These are phyloP conservation scores for Gossypium gossypioides DNA, from an alignment of 441 rosid genomes.

Conservation along the genomic window DNA sequence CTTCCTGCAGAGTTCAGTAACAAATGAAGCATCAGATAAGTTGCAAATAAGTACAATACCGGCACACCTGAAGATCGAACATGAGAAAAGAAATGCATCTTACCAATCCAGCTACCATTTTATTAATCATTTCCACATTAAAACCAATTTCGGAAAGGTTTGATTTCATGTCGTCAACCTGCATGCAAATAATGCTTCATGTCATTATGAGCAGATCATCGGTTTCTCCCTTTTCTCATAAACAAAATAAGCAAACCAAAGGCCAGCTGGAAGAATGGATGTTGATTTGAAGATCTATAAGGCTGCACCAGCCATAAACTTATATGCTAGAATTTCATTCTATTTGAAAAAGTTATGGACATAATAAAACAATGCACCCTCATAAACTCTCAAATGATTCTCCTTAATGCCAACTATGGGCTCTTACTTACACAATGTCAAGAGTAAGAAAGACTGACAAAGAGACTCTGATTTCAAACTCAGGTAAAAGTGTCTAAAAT, in stretches of 20 bases:
- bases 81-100: constrained; percentile 25
- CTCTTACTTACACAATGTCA: neutral
- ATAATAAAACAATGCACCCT: neutral
- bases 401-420: neutral
- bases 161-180: constrained; percentile 63
- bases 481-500: neutral
- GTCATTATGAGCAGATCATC: constrained; percentile 5
- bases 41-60: neutral
- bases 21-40: constrained; percentile 14
- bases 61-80: neutral
- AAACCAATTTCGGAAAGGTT: constrained; percentile 70
- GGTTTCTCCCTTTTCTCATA: neutral
- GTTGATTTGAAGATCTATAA: neutral
- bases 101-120: constrained; percentile 72
- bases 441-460: no score
- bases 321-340: neutral
- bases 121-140: constrained; percentile 51
- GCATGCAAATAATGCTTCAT: constrained; percentile 21
- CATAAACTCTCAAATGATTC: neutral
- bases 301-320: neutral
- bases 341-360: neutral
- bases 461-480: neutral
- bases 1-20: constrained; percentile 48
- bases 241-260: neutral
- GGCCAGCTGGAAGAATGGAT: neutral